Base-by-base conservation (phyloP, 176 grass and related monocot species). In the bread wheat (Triticum aestivum) region DNA sequence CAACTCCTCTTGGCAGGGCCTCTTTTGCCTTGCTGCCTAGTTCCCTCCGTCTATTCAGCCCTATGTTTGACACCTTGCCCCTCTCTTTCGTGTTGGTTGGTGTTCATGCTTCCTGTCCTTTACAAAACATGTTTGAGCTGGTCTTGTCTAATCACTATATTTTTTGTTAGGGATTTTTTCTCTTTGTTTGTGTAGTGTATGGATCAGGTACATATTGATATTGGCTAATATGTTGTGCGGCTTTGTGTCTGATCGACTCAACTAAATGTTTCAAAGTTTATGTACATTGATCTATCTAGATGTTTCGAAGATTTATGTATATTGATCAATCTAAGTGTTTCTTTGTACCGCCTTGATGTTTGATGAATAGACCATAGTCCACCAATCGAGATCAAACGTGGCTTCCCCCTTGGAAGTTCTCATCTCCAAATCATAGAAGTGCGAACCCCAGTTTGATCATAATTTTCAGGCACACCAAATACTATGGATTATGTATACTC, bases 21-120 rank as follows among this genome's bases (percentile, higher is more conserved):
- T 82, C 17, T 52, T 77, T 34, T 78, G 54, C 24, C 33, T 67
- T 51, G 49, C 33, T 79, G 52, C 37, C 84, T 21, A 69, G 17
- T 82, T 61, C 30, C 75, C 62, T 65, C 78, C 71, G 33, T 66
- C 75, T 79, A 23, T 87, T 79, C 73, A 65, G 39, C 63, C 30
- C 72, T 86, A 69, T 81, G 87, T 68, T 96, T 72, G 42, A 66
- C 77, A 49, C 87, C 72, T 86, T 87, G 44, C 58, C 23, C 38
- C 11, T n/a, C 17, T 83, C 32, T 65, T 77, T 61, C 8, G 9
- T 26, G 51, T 62, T 78, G 64, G 44, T 35, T 56, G 79, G 38
- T 82, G 61, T 69, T 44, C 27, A 34, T 61, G 38, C 15, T 6
- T 26, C 77, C 26, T 35, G 18, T 51, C 30, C 14, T 79, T 45